Evolutionary conservation across 345 rosid species (phyloP).

Genomic region (Erucastrum elatum): DNA sequence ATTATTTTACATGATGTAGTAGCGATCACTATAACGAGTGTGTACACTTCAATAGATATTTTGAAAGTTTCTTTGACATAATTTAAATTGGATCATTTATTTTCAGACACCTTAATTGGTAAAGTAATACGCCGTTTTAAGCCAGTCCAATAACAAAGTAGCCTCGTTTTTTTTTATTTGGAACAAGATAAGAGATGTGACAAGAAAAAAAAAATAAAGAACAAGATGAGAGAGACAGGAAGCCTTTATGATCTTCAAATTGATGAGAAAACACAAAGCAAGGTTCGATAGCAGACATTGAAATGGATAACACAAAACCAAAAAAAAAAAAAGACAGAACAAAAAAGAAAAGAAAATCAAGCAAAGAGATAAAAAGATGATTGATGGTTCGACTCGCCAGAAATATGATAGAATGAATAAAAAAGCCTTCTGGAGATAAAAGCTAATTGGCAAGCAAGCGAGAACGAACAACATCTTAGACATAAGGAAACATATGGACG

Average conservation of each 20-base stretch:
- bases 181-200: not conserved
- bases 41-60: not conserved
- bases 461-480: not conserved
- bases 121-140: constrained; percentile 20
- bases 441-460: constrained; percentile 7
- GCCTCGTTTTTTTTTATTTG: not conserved
- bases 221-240: constrained; percentile 18
- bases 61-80: not conserved
- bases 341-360: constrained; percentile 9
- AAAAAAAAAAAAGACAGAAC: not conserved
- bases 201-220: no score
- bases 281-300: constrained; percentile 20
- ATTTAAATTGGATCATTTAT: constrained; percentile 12
- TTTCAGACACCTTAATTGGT: not conserved
- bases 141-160: not conserved
- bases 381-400: constrained; percentile 28
- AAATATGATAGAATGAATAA: constrained; percentile 25
- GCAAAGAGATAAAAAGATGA: constrained; percentile 16
- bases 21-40: not conserved
- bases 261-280: constrained; percentile 36
- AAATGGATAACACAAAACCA: constrained; percentile 13
- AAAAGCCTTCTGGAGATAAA: not conserved
- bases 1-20: not conserved
- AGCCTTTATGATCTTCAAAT: constrained; percentile 36
- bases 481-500: constrained; percentile 26